Percentiles rank a stretch among this genome's conserved stretches.
These are phyloP conservation scores for Monosporascus cannonballus DNA, from an alignment of 2,329 filamentous ascomycete genomes.

Conservation along the genomic window DNA sequence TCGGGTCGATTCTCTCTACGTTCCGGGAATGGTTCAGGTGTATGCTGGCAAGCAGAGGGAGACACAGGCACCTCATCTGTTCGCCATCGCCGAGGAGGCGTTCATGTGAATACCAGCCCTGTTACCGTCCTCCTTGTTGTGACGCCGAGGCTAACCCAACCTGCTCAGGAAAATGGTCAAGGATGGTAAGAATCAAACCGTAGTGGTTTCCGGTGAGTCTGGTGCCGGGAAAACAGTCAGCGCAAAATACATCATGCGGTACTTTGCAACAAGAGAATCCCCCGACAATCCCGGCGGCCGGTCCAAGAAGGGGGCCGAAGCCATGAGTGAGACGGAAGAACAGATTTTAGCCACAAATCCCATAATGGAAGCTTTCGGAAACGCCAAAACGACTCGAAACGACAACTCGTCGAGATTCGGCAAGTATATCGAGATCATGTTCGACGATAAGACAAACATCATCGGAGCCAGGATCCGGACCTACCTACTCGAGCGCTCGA, in stretches of 20 bases:
- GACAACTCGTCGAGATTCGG: slow-evolving; percentile 98
- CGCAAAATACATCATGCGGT: slow-evolving; percentile 99
- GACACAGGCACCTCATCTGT: slow-evolving; percentile 94
- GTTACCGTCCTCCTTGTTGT: background rate
- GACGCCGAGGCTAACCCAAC: slow-evolving; percentile 29
- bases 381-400: slow-evolving; percentile 98
- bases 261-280: slow-evolving; percentile 95
- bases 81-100: slow-evolving; percentile 97
- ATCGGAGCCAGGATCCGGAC: slow-evolving; percentile 97
- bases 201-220: slow-evolving; percentile 98
- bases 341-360: slow-evolving; percentile 97
- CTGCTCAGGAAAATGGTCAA: slow-evolving; percentile 81
- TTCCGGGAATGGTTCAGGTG: slow-evolving; percentile 99
- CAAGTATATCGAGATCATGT: slow-evolving; percentile 99
- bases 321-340: slow-evolving; percentile 97
- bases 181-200: slow-evolving; percentile 92
- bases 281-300: slow-evolving; percentile 79
- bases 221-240: slow-evolving; percentile 98
- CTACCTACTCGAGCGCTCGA: slow-evolving; percentile 89
- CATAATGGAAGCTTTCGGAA: slow-evolving; percentile 99
- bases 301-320: slow-evolving; percentile 65
- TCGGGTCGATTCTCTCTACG: slow-evolving; percentile 94
- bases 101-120: slow-evolving; percentile 66
- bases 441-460: slow-evolving; percentile 89
- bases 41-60: slow-evolving; percentile 96